These are phyloP conservation scores for Geranium brycei DNA, from an alignment of 345 rosid species.

Conservation along the genomic window DNA sequence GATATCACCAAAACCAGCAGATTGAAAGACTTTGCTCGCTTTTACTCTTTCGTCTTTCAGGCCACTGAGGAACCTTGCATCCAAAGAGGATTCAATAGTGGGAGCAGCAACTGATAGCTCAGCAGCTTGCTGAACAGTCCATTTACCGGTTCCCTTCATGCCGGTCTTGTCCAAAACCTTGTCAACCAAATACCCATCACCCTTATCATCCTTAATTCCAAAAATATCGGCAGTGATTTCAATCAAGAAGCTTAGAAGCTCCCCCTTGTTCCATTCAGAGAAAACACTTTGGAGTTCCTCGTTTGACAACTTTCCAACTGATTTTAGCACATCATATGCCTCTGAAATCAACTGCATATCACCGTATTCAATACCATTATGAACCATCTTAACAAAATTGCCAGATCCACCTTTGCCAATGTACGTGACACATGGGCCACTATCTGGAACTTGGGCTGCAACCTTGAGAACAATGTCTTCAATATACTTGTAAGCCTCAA, in stretches of 20 bases:
- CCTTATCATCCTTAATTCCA: slow-evolving; percentile 71
- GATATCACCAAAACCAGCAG: slow-evolving; percentile 61
- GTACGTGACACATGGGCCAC: slow-evolving; percentile 92
- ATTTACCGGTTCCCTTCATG: slow-evolving; percentile 96
- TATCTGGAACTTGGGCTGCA: slow-evolving; percentile 84
- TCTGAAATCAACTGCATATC: slow-evolving; percentile 94
- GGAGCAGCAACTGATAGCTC: slow-evolving; percentile 91
- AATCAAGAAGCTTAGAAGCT: slow-evolving; percentile 84
- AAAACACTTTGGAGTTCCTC: slow-evolving; percentile 61
- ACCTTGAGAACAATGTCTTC: slow-evolving; percentile 90
- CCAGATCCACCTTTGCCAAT: slow-evolving; percentile 88
- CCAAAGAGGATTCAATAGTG: slow-evolving; percentile 80
- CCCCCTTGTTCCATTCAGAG: slow-evolving; percentile 87
- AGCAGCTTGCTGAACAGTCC: slow-evolving; percentile 99
- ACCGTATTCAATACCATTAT: slow-evolving; percentile 91
- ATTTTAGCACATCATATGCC: slow-evolving; percentile 81
- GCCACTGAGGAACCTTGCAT: slow-evolving; percentile 84
- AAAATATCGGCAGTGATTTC: slow-evolving; percentile 93
- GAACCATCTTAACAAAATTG: slow-evolving; percentile 93
- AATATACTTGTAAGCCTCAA: slow-evolving; percentile 67
- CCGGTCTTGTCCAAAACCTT: slow-evolving; percentile 95
- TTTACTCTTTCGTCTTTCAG: slow-evolving; percentile 79
- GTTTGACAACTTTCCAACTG: slow-evolving; percentile 79
- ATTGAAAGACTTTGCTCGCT: slow-evolving; percentile 74
- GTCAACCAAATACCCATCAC: slow-evolving; percentile 79